These are phyloP conservation scores for Nyssa sinensis DNA, from an alignment of 148 eudicot species.

Conservation along the genomic window DNA sequence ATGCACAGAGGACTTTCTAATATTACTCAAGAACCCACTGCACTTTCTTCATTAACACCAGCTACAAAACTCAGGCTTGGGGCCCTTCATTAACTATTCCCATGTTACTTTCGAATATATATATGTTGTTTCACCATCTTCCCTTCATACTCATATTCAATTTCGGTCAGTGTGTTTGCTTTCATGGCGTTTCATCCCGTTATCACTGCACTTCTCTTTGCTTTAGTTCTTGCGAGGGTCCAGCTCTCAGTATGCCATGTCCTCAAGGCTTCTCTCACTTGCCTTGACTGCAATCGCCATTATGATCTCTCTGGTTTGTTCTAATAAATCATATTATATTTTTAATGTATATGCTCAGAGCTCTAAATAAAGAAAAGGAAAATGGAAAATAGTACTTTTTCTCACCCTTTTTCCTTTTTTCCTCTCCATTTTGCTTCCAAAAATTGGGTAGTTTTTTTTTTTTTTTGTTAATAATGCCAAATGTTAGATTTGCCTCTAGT, in stretches of 20 bases:
- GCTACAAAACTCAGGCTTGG: constrained; percentile 32
- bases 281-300: constrained; percentile 49
- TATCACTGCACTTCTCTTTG: constrained; percentile 24
- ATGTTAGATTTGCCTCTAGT: too few species aligned
- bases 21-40: too few species aligned
- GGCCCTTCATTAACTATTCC: constrained; percentile 33
- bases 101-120: constrained; percentile 11
- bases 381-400: too few species aligned
- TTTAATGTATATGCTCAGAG: too few species aligned
- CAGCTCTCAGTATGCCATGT: constrained; percentile 26
- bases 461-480: too few species aligned
- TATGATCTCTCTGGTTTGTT: constrained; percentile 59
- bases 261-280: constrained; percentile 50
- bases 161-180: background rate
- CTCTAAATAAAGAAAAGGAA: too few species aligned
- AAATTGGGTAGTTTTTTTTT: too few species aligned
- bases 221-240: constrained; percentile 37
- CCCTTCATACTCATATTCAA: constrained; percentile 9
- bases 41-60: too few species aligned
- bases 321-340: background rate
- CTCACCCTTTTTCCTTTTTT: too few species aligned
- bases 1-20: too few species aligned
- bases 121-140: background rate
- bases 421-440: background rate
- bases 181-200: constrained; percentile 37